phyloP scores from a whole-genome alignment of 2,329 filamentous ascomycete species.

The Chaetothyriales sp. region DNA sequence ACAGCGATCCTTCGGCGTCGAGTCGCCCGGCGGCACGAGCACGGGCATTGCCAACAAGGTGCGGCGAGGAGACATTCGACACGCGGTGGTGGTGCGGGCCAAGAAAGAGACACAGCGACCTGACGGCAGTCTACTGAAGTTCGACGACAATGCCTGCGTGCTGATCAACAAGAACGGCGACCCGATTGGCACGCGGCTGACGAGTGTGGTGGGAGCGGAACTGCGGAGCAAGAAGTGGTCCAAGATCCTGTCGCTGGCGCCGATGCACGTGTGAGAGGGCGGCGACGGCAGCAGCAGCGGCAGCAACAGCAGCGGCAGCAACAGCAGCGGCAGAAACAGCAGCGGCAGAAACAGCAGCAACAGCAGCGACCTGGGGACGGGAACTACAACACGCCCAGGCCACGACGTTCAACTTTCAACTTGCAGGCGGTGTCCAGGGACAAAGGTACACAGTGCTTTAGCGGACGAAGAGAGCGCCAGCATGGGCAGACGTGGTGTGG shows the following conservation, averaged over 20 bases:
- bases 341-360: no score
- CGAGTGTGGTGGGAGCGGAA: slow-evolving; percentile 80
- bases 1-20: slow-evolving; percentile 63
- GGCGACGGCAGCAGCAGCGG: not conserved
- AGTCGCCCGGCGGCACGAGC: slow-evolving; percentile 48
- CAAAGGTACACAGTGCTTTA: no score
- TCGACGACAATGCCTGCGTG: slow-evolving; percentile 97
- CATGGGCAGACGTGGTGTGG: not conserved
- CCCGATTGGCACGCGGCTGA: slow-evolving; percentile 83
- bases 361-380: not conserved
- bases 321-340: no score
- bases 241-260: slow-evolving; percentile 92
- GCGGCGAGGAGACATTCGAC: slow-evolving; percentile 86
- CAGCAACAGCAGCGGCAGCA: no score
- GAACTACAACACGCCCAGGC: not conserved
- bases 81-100: slow-evolving; percentile 89
- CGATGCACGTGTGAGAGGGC: slow-evolving; percentile 47
- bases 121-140: slow-evolving; percentile 81
- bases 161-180: slow-evolving; percentile 94
- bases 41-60: slow-evolving; percentile 81
- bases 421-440: not conserved
- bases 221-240: slow-evolving; percentile 90
- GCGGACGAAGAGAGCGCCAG: not conserved
- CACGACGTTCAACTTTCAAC: not conserved
- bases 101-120: slow-evolving; percentile 72